Base-by-base conservation (phyloP, 495 filamentous ascomycete genomes). In the Aspergillus panamensis region DNA sequence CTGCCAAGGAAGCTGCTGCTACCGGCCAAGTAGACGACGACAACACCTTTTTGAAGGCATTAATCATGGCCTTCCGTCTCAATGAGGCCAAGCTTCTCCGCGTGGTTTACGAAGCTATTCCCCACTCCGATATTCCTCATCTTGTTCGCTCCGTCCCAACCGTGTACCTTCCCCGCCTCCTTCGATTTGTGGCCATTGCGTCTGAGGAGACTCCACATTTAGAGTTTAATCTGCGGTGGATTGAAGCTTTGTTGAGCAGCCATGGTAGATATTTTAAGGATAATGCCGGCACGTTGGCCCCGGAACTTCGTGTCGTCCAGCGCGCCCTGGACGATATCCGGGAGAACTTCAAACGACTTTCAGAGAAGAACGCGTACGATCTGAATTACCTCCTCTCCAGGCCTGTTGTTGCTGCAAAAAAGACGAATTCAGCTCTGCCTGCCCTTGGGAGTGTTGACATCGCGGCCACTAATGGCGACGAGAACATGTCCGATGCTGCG, bases 11-110 rank as follows among this genome's bases (percentile, higher is more conserved):
- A 25, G 68, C 74, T 7, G 53, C 67, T 14, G 64, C 57, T n/a
- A 59, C 68, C 6, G 60, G 66, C 49, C 63, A 66, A 10, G 57
- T 63, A 31, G 70, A 73, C 51, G 68, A 73, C 12, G 84, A 92
- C 51, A 81, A 81, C 62, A 89, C 95, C 39, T 96, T 87, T 73
- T 80, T 97, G 33, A 96, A 91, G 72, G 94, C 94, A 1, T 76
- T 98, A 3, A 87, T 96, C 55, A 97, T 97, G 93, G 89, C 92
- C 1, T 97, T 98, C 80, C 88, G 94, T 1, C 82, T 98, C 39
- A 96, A 96, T 73, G 86, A 93, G 64, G 77, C 79, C 3, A 80
- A 82, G 48, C 77, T 97, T 21, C 82, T 96, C 49, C 85, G 86
- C 56, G 83, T 82, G 25, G 91, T 97, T 10, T 97, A 96, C 73